Evolutionary conservation across 768 basidiomycete species (phyloP).

Genomic region (Neoboletus brunneissimus): DNA sequence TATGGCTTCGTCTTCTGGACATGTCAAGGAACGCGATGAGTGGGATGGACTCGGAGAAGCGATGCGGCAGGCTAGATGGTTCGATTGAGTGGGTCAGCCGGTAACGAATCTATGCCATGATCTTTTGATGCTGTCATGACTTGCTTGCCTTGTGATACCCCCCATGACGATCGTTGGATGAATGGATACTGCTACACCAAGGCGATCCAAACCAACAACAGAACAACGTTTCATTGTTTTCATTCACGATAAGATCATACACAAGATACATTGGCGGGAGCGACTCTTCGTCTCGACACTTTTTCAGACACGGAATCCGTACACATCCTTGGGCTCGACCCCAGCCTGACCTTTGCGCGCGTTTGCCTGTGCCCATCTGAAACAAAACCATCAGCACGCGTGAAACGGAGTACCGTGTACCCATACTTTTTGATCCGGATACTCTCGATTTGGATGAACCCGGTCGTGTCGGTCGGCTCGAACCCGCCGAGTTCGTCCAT

Average conservation of each 20-base stretch:
- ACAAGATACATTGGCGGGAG: not conserved
- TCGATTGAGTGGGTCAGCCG: slow-evolving; percentile 38
- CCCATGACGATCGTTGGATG: not conserved
- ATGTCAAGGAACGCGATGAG: slow-evolving; percentile 39
- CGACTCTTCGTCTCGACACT: not conserved
- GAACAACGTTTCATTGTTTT: not conserved
- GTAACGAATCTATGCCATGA: slow-evolving; percentile 1
- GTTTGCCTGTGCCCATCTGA: slow-evolving; percentile 85
- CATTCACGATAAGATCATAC: slow-evolving; percentile 1
- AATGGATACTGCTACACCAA: not conserved
- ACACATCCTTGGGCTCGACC: slow-evolving; percentile 75
- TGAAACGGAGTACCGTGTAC: slow-evolving; percentile 24
- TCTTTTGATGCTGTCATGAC: not conserved
- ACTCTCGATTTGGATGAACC: slow-evolving; percentile 96
- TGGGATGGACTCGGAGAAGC: slow-evolving; percentile 74
- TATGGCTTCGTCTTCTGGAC: slow-evolving; percentile 12
- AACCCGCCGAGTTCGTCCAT: slow-evolving; percentile 99
- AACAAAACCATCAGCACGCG: not conserved
- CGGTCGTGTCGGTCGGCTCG: slow-evolving; percentile 91
- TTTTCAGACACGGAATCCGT: slow-evolving; percentile 56
- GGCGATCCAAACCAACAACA: not conserved
- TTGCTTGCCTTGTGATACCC: slow-evolving; percentile 4
- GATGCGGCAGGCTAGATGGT: slow-evolving; percentile 76
- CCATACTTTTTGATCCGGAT: slow-evolving; percentile 94
- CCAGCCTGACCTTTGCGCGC: slow-evolving; percentile 81